These are phyloP conservation scores for Yamadazyma buinensis DNA, from an alignment of 1,139 yeast species.

Conservation along the genomic window DNA sequence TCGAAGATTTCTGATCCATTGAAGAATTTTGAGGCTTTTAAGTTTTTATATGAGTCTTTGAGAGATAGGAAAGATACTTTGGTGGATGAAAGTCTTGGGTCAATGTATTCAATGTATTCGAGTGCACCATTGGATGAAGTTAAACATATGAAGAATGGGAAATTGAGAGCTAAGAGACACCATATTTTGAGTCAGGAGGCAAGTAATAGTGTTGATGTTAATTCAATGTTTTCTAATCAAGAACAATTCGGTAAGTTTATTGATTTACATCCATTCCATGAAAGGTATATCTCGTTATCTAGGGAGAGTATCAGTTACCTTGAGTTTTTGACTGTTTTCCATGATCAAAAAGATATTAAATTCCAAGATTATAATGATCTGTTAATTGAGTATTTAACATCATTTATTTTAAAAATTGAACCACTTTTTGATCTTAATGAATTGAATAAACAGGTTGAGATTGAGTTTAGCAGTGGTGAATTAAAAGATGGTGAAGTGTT, in stretches of 20 bases:
- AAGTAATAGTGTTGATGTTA: constrained; percentile 39
- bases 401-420: constrained; percentile 42
- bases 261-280: constrained; percentile 53
- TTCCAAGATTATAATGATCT: constrained; percentile 44
- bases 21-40: constrained; percentile 39
- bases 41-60: constrained; percentile 26
- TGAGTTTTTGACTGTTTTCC: constrained; percentile 48
- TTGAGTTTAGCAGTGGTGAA: constrained; percentile 22
- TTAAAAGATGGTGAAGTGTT: constrained; percentile 37
- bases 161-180: constrained; percentile 28
- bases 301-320: constrained; percentile 37
- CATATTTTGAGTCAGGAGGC: constrained; percentile 49
- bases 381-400: constrained; percentile 43
- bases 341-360: constrained; percentile 32
- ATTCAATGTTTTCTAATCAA: constrained; percentile 48
- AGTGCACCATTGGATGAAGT: constrained; percentile 20
- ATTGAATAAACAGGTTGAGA: constrained; percentile 27
- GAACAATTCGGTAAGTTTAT: constrained; percentile 66
- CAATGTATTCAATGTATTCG: constrained; percentile 36
- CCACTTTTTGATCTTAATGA: constrained; percentile 47
- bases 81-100: constrained; percentile 15
- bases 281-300: constrained; percentile 46
- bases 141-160: constrained; percentile 18
- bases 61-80: constrained; percentile 3
- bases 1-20: constrained; percentile 24